phyloP scores from a whole-genome alignment of 306 rosid species.

The Trifolium fragiferum region DNA sequence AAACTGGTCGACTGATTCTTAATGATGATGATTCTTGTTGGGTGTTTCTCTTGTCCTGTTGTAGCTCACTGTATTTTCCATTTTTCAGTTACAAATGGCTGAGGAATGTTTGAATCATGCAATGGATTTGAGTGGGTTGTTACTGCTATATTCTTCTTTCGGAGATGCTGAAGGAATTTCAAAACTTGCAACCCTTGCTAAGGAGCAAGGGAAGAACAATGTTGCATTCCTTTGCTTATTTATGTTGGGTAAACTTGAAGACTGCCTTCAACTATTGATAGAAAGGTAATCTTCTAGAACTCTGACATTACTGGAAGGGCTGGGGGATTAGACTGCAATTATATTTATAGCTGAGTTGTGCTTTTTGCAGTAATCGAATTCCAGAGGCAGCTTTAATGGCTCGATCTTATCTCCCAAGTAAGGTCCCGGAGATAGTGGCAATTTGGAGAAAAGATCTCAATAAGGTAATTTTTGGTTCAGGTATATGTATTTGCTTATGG shows the following conservation, averaged over 20 bases:
- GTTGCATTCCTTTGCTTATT: constrained; percentile 95
- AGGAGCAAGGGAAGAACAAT: constrained; percentile 97
- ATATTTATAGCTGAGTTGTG: constrained; percentile 37
- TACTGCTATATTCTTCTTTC: constrained; percentile 93
- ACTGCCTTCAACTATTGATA: constrained; percentile 93
- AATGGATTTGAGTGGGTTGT: constrained; percentile 91
- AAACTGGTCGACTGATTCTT: constrained; percentile 14
- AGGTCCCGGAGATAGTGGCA: constrained; percentile 94
- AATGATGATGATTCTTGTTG: constrained; percentile 35
- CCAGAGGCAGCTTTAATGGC: constrained; percentile 99
- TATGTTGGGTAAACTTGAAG: constrained; percentile 96
- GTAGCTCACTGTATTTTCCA: constrained; percentile 42
- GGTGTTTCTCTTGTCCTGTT: constrained; percentile 28
- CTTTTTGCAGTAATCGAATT: constrained; percentile 82
- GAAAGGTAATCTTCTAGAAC: constrained; percentile 70
- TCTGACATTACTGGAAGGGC: constrained; percentile 26
- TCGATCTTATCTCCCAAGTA: constrained; percentile 98
- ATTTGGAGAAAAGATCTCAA: constrained; percentile 95
- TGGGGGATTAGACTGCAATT: constrained; percentile 19
- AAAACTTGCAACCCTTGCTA: constrained; percentile 81
- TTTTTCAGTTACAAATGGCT: constrained; percentile 93
- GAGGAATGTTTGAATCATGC: constrained; percentile 93
- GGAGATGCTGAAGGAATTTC: constrained; percentile 98
- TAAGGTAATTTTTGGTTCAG: constrained; percentile 59
- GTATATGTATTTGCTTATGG: constrained; percentile 19